Evolutionary conservation across 2,329 filamentous ascomycete genomes (phyloP), one percentile per base, ranked within the genome.

Genomic region (Dactylellina drechsleri): DNA sequence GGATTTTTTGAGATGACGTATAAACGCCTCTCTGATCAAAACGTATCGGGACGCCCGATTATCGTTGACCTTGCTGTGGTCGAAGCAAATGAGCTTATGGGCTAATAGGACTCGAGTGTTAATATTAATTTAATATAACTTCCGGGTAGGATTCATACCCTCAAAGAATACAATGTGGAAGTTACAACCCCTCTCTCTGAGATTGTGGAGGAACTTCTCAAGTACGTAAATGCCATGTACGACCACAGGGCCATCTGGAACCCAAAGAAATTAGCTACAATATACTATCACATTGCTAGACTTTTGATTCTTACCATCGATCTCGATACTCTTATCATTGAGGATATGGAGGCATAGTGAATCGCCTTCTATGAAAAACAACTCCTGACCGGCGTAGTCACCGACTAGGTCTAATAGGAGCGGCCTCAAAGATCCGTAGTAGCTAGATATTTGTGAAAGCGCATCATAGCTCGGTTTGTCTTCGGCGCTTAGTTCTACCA

Each of bases 281-380:
- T 12, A 8, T 6, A 8, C 5, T 10, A 36, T 7, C 31, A 10
- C n/a, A 8, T 8, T n/a, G 13, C 13, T 16, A n/a, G 43, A 13
- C 1, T 54, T 10, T 41, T 45, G 36, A 52, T 28, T 40, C 81
- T 71, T 81, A 86, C 85, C 80, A 64, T 85, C 78, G 77, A 91
- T 90, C 79, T 92, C 88, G 47, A 93, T 85, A 20, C 85, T 84
- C 10, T 85, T 83, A 77, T 90, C 85, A n/a, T 83, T 82, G 56
- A 92, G 86, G 78, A 86, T 89, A 70, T 90, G 82, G 5, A 87
- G 82, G 10, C 93, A 82, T n/a, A 93, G 81, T 0, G 90, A 90
- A 78, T 93, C 90, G 31, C 90, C 90, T 77, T 93, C 89, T 31
- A 93, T 85, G 20, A 90, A 83, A 80, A 92, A 93, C 10, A 90